These are phyloP conservation scores for Annulohypoxylon maeteangense DNA, from an alignment of 495 filamentous ascomycete genomes.

Conservation along the genomic window DNA sequence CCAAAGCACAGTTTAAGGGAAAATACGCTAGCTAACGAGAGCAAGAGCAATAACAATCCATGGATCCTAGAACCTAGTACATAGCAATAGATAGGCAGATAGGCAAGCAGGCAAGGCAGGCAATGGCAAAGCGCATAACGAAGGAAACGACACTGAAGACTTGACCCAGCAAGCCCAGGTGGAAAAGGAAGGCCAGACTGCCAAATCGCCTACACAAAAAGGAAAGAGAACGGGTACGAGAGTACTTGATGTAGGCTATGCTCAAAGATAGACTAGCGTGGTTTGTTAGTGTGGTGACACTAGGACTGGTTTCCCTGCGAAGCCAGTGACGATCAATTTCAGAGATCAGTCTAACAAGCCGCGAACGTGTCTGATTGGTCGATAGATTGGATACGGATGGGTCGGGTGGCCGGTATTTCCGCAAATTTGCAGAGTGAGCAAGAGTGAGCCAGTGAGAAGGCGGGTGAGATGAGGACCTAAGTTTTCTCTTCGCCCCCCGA, in stretches of 20 bases:
- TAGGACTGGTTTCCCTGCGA: constrained; percentile 46
- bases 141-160: constrained; percentile 24
- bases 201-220: constrained; percentile 13
- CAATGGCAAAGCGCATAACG: constrained; percentile 26
- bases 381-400: constrained; percentile 40
- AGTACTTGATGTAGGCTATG: constrained; percentile 34
- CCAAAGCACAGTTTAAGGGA: constrained; percentile 34
- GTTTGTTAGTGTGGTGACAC: constrained; percentile 39
- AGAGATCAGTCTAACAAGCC: constrained; percentile 40
- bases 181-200: constrained; percentile 13
- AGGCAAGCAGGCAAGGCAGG: constrained; percentile 22
- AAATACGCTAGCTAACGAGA: constrained; percentile 18
- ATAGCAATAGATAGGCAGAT: constrained; percentile 35
- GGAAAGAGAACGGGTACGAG: constrained; percentile 13
- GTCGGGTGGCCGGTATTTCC: constrained; percentile 50
- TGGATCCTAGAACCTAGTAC: constrained; percentile 9
- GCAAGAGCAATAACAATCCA: constrained; percentile 24
- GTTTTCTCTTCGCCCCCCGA: constrained; percentile 29
- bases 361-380: constrained; percentile 20
- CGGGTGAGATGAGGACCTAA: not conserved
- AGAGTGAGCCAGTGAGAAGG: not conserved
- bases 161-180: not conserved
- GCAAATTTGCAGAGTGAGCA: constrained; percentile 45
- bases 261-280: constrained; percentile 30
- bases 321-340: constrained; percentile 46